Base-by-base conservation (phyloP, 2,329 filamentous ascomycete species). In the Calonectria pseudoreteaudii region DNA sequence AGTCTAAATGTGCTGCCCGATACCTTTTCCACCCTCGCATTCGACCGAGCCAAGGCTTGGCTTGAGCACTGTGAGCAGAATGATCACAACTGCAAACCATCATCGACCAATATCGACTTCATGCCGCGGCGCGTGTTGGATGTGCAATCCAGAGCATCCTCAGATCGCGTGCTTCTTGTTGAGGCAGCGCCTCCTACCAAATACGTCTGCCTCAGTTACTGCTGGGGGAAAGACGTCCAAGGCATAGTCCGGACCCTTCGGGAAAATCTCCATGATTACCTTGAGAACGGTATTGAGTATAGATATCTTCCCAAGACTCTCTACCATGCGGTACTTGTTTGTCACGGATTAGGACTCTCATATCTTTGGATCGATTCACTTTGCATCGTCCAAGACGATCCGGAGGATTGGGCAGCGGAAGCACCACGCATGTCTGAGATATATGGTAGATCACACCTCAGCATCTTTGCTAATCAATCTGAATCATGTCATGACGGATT, bases 321-420 rank as follows among this genome's bases (percentile, higher is more conserved):
- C 31, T 38, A 36, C 10, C 41, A 69, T 30, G 53, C 67, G 23
- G 30, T 69, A 5, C 4, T 18, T 18, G 31, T 69, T 23, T 69
- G 67, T 26, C 53, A 38, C 14, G 67, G 67, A 11, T 13, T 69
- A 20, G 18, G n/a, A 23, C 31, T 69, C 3, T 11, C 10, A 14
- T 52, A 60, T 36, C 26, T 69, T 20, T 69, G 67, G 67, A 47
- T 69, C n/a, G 67, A 69, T 56, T 69, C 66, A 3, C 36, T 69
- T 16, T 69, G 66, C 18, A 69, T 69, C n/a, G 28, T 60, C 11
- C 66, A 69, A 26, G 67, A 69, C n/a, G 67, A 69, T 13, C 26
- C 26, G 2, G 20, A 2, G 6, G 67, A 62, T 18, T 69, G 67
- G 67, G 20, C 36, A 11, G 20, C 14, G 13, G 52, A 69, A n/a